These are phyloP conservation scores for Aspergillus taichungensis DNA, from an alignment of 495 filamentous ascomycete species.

Conservation along the genomic window DNA sequence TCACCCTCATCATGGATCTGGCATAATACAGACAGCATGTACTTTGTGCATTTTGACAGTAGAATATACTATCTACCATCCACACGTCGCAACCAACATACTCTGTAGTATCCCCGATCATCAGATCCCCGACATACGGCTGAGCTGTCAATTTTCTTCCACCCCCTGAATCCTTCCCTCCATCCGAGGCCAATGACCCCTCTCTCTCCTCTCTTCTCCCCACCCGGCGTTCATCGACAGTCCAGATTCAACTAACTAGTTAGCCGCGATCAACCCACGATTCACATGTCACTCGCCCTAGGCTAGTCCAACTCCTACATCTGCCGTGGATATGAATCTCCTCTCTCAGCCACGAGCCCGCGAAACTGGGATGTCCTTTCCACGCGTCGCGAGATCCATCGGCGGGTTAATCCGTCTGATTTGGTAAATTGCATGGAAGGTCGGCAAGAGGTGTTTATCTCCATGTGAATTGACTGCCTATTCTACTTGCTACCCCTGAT, in stretches of 20 bases:
- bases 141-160: conserved; percentile 2
- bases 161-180: not conserved
- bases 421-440: not conserved
- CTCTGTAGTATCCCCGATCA: no score
- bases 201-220: not conserved
- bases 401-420: not conserved
- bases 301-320: no score
- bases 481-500: no score
- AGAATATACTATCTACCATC: no score
- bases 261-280: not conserved
- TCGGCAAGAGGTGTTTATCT: not conserved
- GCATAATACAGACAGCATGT: no score
- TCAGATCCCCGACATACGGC: conserved; percentile 2
- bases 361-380: not conserved
- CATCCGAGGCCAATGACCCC: not conserved
- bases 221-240: not conserved
- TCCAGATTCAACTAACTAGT: not conserved
- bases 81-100: no score
- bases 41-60: no score
- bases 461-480: not conserved
- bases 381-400: not conserved
- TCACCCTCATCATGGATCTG: no score
- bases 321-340: no score
- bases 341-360: not conserved
- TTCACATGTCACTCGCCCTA: no score